Base-by-base conservation (phyloP, 305 asterid genomes). In the Solanum hybrid region DNA sequence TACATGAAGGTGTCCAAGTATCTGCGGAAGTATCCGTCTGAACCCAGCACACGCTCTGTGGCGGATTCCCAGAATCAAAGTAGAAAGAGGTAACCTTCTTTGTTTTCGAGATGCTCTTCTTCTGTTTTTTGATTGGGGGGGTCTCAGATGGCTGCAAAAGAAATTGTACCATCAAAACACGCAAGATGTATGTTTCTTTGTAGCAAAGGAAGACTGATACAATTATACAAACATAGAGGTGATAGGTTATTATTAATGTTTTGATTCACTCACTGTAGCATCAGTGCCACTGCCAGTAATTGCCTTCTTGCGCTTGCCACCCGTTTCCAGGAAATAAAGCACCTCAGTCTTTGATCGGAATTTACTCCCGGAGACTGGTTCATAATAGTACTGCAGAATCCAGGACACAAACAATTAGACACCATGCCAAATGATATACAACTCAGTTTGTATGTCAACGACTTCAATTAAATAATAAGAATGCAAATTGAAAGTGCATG, bases 291-390 rank as follows among this genome's bases (percentile, higher is more conserved):
- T 38, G 78, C 91, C 93, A 57, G 95, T 33, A 73, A 90, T 89
- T n/a, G 87, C 17, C 93, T 91, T 95, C 72, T 86, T 96, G 39
- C 88, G 92, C 89, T 90, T 93, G 90, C 88, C 91, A 93, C 98
- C 98, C 0, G 98, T 94, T 91, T 94, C 95, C 88, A 97, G 83
- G 90, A 90, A 96, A 92, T 93, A 93, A 88, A 93, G 90, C 92
- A 96, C 99, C 93, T 96, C 99, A 15, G 79, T 91, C 92, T 94
- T 96, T 3, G 98, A 96, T 17, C 97, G 97, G 65, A 95, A 93
- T 76, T 84, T 93, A 17, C 90, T 86, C 37, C 96, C 97, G 1
- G 95, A 32, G 31, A 34, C 89, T 29, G 99, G 98, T 22, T 94
- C 94, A 26, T 90, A 73, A 36, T 93, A 95, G 57, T 95, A 97